Evolutionary conservation across 768 basidiomycete genomes (phyloP), one percentile per base, ranked within the genome.

Genomic region (Tricholoma terreum): DNA sequence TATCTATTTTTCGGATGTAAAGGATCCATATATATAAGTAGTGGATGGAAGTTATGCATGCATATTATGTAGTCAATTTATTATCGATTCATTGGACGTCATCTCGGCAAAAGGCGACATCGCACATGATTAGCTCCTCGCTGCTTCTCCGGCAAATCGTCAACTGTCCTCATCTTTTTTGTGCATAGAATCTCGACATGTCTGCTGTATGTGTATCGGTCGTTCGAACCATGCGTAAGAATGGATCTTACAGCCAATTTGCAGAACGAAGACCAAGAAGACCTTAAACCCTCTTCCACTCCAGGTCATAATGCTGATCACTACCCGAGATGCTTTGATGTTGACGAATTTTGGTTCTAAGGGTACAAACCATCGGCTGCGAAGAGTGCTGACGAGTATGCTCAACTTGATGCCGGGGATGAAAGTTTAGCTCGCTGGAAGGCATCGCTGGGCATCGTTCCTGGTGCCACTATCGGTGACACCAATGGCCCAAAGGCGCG

Each of bases 371-470:
- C 82, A 35, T 69, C 76, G 34, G 84, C 80, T 56, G 82, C 79
- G 31, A 91, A 91, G 77, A 79, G 81, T 45, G 75, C 89, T 11
- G 92, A 91, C 22, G 92, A 95, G 70, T 91, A 92, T 45, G 89
- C 91, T 22, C 74, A 86, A 36, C 83, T 96, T 43, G 95, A 97
- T 74, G 86, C 89, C 30, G 80, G 90, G 59, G 95, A 98, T 70
- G 95, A 97, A 74, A 93, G 91, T 71, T 81, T 98, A 65, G 86
- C 89, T 31, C 86, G 93, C 61, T 98, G 96, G 96, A 98, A 98
- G 71, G 92, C 92, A 36, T 93, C 88, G 53, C 80, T 98, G 24
- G 96, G 96, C 53, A 85, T 98, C 58, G 80, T 82, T 52, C 80
- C 84, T 33, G 85, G 82, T 27, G 77, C 69, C 17, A 24, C 68